These are phyloP conservation scores for Stentor roeselii DNA, from an alignment of 73 alveolate genomes.

Conservation along the genomic window DNA sequence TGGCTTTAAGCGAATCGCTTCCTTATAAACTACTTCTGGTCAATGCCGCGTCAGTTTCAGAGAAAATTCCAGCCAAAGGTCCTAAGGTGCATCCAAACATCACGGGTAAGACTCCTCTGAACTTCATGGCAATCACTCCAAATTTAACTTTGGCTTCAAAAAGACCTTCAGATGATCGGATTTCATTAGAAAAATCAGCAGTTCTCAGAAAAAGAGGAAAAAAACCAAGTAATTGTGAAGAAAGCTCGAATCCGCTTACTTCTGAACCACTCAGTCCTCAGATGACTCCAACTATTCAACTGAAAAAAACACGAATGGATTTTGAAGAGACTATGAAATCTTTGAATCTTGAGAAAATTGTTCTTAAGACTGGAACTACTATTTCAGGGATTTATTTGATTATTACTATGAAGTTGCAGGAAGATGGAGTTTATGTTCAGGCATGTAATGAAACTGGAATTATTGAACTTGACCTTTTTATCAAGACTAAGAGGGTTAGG, in stretches of 20 bases:
- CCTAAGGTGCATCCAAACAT: neutral
- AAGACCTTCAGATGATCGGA: neutral
- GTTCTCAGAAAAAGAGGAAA: neutral
- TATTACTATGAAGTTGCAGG: neutral
- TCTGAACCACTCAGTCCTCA: neutral
- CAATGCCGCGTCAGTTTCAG: neutral
- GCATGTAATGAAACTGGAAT: neutral
- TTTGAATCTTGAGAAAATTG: neutral
- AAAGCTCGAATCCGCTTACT: neutral
- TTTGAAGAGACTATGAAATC: too few species aligned
- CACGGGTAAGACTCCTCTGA: neutral
- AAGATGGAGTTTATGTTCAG: neutral
- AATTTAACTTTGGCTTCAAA: neutral
- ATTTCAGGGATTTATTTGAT: neutral
- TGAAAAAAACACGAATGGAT: neutral
- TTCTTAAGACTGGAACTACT: neutral
- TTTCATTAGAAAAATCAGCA: neutral
- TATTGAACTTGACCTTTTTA: neutral
- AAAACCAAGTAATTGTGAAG: neutral
- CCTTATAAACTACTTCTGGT: neutral
- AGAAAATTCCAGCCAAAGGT: neutral
- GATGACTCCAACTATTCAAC: neutral
- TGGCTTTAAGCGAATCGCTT: neutral
- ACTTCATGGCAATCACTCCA: neutral
- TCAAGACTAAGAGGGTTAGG: neutral